Percentiles rank a stretch among this genome's conserved stretches.
Conservation (phyloP, 352 stramenopile genomes). For the Paralagenidium karlingii region DNA sequence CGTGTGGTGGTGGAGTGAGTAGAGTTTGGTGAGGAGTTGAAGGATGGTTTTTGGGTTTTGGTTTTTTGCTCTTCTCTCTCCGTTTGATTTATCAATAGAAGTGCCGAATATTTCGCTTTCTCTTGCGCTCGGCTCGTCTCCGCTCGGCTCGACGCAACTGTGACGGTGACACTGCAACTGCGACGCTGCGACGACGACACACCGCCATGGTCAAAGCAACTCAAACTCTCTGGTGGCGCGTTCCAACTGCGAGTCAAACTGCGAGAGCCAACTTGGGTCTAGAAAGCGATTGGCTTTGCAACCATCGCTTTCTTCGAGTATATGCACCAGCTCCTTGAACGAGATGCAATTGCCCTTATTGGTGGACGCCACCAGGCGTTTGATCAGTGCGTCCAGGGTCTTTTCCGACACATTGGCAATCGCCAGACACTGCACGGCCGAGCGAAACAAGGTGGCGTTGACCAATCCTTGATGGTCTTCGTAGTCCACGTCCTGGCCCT, state of each 20-base stretch:
- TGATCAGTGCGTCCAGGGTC: slow-evolving; percentile 30
- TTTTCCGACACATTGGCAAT: slow-evolving; percentile 36
- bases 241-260: slow-evolving; percentile 76
- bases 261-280: slow-evolving; percentile 57
- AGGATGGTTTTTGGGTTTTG: no score
- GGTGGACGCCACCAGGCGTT: slow-evolving; percentile 12
- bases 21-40: no score
- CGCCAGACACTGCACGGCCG: slow-evolving; percentile 24
- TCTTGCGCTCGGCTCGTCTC: no score
- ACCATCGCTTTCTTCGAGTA: slow-evolving; percentile 49
- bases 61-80: no score
- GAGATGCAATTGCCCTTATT: slow-evolving; percentile 9
- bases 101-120: no score
- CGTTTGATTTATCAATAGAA: no score
- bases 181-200: no score
- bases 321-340: slow-evolving; percentile 31
- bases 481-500: slow-evolving; percentile 18
- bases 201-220: slow-evolving; percentile 22
- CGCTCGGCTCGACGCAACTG: no score
- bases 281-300: slow-evolving; percentile 64
- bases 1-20: no score
- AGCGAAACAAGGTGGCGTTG: slow-evolving; percentile 24
- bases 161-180: no score
- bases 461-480: no score
- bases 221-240: slow-evolving; percentile 55